A percentile compares a stretch with the other conserved stretches of the same genome.
These are phyloP conservation scores for Rhizophagus clarus DNA, from an alignment of 192 early-diverging fungal genomes.

Conservation along the genomic window DNA sequence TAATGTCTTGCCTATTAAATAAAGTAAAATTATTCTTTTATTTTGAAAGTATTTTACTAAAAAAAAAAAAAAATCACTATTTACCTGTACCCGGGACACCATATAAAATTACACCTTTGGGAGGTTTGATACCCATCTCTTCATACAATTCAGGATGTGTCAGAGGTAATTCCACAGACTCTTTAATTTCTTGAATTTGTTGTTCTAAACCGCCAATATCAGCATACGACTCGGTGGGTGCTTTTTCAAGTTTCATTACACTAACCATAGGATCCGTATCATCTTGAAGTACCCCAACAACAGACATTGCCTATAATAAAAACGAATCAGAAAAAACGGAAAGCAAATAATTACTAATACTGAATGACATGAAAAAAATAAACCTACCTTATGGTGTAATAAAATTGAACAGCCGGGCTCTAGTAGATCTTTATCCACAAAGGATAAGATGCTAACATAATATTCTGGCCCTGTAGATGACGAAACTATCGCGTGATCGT, in stretches of 20 bases:
- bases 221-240: constrained; percentile 97
- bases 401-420: constrained; percentile 97
- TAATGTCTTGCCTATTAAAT: constrained; percentile 70
- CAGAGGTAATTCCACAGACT: constrained; percentile 95
- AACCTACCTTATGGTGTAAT: constrained; percentile 83
- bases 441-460: constrained; percentile 97
- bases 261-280: constrained; percentile 98
- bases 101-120: constrained; percentile 96
- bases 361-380: not conserved
- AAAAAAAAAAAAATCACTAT: not conserved
- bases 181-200: constrained; percentile 98
- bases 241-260: constrained; percentile 99
- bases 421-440: constrained; percentile 98
- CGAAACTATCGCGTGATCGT: constrained; percentile 98
- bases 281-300: constrained; percentile 94
- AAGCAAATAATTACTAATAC: not conserved
- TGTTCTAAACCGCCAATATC: constrained; percentile 97
- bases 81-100: constrained; percentile 86
- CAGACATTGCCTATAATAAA: constrained; percentile 65
- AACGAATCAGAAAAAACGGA: not conserved
- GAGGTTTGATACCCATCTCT: constrained; percentile 99
- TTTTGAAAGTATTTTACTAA: not conserved
- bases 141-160: constrained; percentile 97
- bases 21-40: not conserved
- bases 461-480: constrained; percentile 91